These are phyloP conservation scores for Trametes polyzona DNA, from an alignment of 1,284 basidiomycete species.

Conservation along the genomic window DNA sequence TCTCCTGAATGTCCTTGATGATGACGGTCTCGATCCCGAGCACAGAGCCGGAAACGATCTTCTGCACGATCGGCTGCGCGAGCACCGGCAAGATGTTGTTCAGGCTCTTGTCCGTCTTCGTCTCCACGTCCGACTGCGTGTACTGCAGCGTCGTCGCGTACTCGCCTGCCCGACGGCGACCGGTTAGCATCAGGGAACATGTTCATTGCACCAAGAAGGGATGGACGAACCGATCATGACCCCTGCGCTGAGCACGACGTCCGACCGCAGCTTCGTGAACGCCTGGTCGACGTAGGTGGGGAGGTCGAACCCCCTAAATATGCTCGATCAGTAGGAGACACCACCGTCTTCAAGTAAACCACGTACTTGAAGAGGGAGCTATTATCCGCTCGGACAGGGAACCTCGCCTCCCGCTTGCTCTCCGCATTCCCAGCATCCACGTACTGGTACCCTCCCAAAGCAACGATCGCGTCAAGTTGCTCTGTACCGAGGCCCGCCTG, in stretches of 20 bases:
- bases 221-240: conserved; percentile 58
- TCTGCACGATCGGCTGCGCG: conserved; percentile 81
- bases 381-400: conserved; percentile 42
- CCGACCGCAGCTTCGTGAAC: conserved; percentile 65
- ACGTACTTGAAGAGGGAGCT: conserved; percentile 53
- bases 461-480: conserved; percentile 72
- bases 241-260: conserved; percentile 60
- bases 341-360: too few species aligned
- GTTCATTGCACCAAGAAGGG: not conserved
- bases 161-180: conserved; percentile 50
- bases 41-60: conserved; percentile 63
- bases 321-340: too few species aligned
- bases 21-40: conserved; percentile 62
- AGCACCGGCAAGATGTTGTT: conserved; percentile 72
- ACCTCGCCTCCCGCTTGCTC: not conserved
- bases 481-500: conserved; percentile 64
- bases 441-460: conserved; percentile 72
- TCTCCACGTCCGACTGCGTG: conserved; percentile 60
- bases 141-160: conserved; percentile 69
- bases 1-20: conserved; percentile 60
- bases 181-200: not conserved
- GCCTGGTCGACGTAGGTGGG: conserved; percentile 67
- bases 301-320: conserved; percentile 75
- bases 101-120: conserved; percentile 64
- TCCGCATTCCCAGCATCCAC: conserved; percentile 40